Conservation (phyloP, 2,329 filamentous ascomycete genomes). For the Xylariaceae sp. region DNA sequence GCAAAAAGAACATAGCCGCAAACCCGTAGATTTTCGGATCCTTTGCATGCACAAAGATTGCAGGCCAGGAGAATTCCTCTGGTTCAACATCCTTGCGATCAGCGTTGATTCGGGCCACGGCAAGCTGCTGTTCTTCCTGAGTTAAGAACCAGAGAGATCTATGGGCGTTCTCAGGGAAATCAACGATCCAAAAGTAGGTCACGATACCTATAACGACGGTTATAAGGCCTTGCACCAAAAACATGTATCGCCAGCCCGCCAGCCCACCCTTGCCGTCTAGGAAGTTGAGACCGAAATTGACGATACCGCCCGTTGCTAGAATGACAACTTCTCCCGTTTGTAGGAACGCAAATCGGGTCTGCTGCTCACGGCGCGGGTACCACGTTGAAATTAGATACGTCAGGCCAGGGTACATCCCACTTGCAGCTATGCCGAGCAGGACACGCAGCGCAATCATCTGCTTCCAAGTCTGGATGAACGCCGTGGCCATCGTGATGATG, state of each 20-base stretch:
- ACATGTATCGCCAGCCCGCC: conserved; percentile 69
- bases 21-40: conserved; percentile 66
- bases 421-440: conserved; percentile 63
- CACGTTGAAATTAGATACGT: conserved; percentile 54
- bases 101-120: conserved; percentile 54
- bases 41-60: conserved; percentile 53
- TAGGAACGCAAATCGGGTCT: conserved; percentile 63
- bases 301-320: conserved; percentile 62
- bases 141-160: conserved; percentile 57
- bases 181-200: conserved; percentile 70
- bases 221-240: conserved; percentile 62
- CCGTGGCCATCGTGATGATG: conserved; percentile 64
- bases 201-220: conserved; percentile 56
- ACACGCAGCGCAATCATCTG: conserved; percentile 68
- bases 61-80: conserved; percentile 54
- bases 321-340: conserved; percentile 64
- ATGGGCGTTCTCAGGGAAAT: conserved; percentile 63
- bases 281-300: conserved; percentile 68
- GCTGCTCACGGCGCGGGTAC: conserved; percentile 64
- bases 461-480: conserved; percentile 64
- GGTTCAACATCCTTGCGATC: conserved; percentile 60
- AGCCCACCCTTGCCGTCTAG: conserved; percentile 55
- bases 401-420: conserved; percentile 50
- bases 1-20: conserved; percentile 61
- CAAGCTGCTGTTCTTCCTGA: conserved; percentile 53